Conservation (phyloP, 2,329 filamentous ascomycete genomes). For the Pyrenophora graminea region DNA sequence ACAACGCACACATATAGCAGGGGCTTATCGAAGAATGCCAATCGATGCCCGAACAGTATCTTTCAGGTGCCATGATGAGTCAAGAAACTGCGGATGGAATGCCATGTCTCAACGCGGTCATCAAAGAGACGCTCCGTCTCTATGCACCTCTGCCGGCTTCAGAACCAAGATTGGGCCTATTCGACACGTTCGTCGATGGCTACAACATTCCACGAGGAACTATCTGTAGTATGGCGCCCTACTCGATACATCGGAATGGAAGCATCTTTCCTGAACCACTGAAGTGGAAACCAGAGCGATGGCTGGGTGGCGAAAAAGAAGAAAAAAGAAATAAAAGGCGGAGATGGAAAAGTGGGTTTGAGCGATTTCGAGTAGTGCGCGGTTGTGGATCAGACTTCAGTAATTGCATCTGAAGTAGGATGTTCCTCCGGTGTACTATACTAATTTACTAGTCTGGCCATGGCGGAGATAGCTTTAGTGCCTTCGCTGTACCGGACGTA, state of each 20-base stretch:
- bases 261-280: slow-evolving; percentile 35
- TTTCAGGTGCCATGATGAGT: slow-evolving; percentile 30
- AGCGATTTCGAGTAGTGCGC: slow-evolving; percentile 48
- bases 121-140: slow-evolving; percentile 57
- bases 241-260: slow-evolving; percentile 45
- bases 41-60: slow-evolving; percentile 16
- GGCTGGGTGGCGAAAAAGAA: slow-evolving; percentile 22
- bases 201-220: slow-evolving; percentile 41
- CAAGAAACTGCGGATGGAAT: slow-evolving; percentile 46
- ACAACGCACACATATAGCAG: slow-evolving; percentile 51
- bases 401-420: slow-evolving; percentile 7
- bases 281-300: slow-evolving; percentile 43
- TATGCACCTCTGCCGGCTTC: slow-evolving; percentile 58
- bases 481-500: slow-evolving; percentile 52
- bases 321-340: background rate
- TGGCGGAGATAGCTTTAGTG: slow-evolving; percentile 56
- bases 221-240: slow-evolving; percentile 48
- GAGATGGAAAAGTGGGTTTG: slow-evolving; percentile 47
- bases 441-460: slow-evolving; percentile 43
- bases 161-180: slow-evolving; percentile 52
- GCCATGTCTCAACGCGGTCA: slow-evolving; percentile 53
- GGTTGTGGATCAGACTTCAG: slow-evolving; percentile 48
- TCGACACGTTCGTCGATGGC: slow-evolving; percentile 45
- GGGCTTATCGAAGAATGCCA: slow-evolving; percentile 52
- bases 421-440: background rate